A percentile compares a stretch with the other conserved stretches of the same genome.
Evolutionary conservation across 306 rosid species (phyloP).

Genomic region (Arachis hypogaea): DNA sequence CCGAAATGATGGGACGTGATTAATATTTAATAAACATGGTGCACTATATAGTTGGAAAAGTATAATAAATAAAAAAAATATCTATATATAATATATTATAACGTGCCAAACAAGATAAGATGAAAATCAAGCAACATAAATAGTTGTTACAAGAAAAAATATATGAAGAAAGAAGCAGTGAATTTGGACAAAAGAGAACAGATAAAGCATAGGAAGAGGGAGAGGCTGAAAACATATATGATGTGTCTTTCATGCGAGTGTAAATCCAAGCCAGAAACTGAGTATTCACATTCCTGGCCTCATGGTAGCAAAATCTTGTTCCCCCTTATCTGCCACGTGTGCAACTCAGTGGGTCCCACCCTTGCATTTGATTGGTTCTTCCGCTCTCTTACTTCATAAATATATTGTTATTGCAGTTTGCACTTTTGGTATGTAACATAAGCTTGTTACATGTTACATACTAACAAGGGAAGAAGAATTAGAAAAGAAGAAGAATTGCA

Average conservation of each 20-base stretch:
- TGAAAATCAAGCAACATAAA: not conserved
- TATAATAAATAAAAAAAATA: no score
- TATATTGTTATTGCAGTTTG: constrained; percentile 13
- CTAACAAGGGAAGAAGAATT: not conserved
- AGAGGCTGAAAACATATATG: not conserved
- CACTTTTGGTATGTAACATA: not conserved
- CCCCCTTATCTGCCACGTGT: constrained; percentile 69
- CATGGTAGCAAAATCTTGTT: constrained; percentile 5
- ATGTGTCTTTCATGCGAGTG: not conserved
- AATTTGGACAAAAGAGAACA: not conserved
- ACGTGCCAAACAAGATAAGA: not conserved
- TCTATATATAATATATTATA: no score
- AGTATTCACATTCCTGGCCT: constrained; percentile 38
- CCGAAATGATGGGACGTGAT: not conserved
- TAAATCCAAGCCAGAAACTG: constrained; percentile 19
- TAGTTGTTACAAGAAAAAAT: constrained; percentile 1
- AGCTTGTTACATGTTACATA: not conserved
- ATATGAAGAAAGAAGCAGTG: not conserved
- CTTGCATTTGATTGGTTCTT: constrained; percentile 32
- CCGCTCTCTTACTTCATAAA: constrained; percentile 47
- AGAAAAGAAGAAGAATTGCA: constrained; percentile 1
- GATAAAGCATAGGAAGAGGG: not conserved
- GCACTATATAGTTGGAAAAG: no score
- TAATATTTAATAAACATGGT: not conserved
- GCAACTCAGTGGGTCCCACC: constrained; percentile 34